Conservation (phyloP, 192 early-diverging fungal genomes). For the Backusella westeae region DNA sequence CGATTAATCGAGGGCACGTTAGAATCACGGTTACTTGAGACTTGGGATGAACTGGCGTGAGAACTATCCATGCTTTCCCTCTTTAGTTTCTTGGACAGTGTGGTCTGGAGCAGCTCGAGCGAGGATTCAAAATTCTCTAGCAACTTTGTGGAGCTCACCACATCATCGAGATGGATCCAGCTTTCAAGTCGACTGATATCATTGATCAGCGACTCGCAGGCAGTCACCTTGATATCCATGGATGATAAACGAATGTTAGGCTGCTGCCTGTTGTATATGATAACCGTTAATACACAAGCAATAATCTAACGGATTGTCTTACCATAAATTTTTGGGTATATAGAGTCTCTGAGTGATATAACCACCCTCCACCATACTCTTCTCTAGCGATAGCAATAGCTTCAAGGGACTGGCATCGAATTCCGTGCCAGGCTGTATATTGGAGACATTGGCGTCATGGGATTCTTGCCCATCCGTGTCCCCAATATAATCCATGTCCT, state of each 20-base stretch:
- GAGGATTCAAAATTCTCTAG: constrained; percentile 13
- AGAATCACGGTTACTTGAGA: not conserved
- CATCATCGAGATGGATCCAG: constrained; percentile 12
- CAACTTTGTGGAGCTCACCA: not conserved
- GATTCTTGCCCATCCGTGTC: not conserved
- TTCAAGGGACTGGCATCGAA: not conserved
- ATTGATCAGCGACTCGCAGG: constrained; percentile 19
- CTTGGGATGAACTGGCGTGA: not conserved
- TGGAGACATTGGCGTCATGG: not conserved
- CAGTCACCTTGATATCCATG: constrained; percentile 23
- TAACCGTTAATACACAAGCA: not conserved
- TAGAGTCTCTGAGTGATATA: constrained; percentile 22
- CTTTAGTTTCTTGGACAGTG: constrained; percentile 18
- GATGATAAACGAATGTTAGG: constrained; percentile 24
- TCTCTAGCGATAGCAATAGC: constrained; percentile 16
- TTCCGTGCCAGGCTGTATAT: constrained; percentile 1
- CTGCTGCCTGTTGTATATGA: constrained; percentile 6
- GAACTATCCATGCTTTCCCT: constrained; percentile 7
- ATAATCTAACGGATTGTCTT: not conserved
- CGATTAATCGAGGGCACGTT: not conserved
- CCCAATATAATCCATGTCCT: not conserved
- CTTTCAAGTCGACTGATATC: constrained; percentile 13
- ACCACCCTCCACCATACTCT: constrained; percentile 22
- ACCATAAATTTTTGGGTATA: constrained; percentile 35
- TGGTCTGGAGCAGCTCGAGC: constrained; percentile 12